phyloP scores from a whole-genome alignment of 192 early-diverging fungal species.

The Chytriomyces hyalinus region DNA sequence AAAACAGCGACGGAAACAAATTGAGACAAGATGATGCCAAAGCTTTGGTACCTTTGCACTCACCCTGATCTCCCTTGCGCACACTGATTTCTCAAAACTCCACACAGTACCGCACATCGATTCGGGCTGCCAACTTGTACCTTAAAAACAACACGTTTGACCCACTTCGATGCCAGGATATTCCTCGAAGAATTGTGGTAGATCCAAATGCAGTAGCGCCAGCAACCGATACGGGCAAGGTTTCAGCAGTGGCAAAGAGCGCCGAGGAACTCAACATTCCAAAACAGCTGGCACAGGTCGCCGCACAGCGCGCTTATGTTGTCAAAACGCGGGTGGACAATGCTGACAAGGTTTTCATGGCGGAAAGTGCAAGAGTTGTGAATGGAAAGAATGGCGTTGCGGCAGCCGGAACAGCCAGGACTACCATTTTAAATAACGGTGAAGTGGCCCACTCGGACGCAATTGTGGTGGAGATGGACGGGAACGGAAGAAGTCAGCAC shows the following conservation, averaged over 20 bases:
- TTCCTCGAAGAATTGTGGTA: slow-evolving; percentile 33
- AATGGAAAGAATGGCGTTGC: slow-evolving; percentile 6
- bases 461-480: slow-evolving; percentile 19
- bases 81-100: not conserved
- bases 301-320: slow-evolving; percentile 10
- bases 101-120: slow-evolving; percentile 33
- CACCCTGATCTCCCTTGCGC: not conserved
- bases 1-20: slow-evolving; percentile 34
- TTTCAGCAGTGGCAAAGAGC: not conserved
- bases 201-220: not conserved
- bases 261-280: slow-evolving; percentile 15
- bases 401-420: slow-evolving; percentile 10
- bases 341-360: slow-evolving; percentile 11
- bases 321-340: not conserved
- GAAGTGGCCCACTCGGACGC: not conserved
- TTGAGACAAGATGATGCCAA: slow-evolving; percentile 43
- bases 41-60: slow-evolving; percentile 34
- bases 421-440: too few species aligned
- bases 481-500: slow-evolving; percentile 16
- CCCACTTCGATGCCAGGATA: slow-evolving; percentile 47
- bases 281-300: not conserved
- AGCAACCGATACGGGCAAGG: not conserved
- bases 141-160: slow-evolving; percentile 56
- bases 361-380: not conserved
- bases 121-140: slow-evolving; percentile 48